Percentiles rank a stretch among this genome's conserved stretches.
Evolutionary conservation across 2,329 filamentous ascomycete species (phyloP).

Genomic region (Calonectria ilicicola): DNA sequence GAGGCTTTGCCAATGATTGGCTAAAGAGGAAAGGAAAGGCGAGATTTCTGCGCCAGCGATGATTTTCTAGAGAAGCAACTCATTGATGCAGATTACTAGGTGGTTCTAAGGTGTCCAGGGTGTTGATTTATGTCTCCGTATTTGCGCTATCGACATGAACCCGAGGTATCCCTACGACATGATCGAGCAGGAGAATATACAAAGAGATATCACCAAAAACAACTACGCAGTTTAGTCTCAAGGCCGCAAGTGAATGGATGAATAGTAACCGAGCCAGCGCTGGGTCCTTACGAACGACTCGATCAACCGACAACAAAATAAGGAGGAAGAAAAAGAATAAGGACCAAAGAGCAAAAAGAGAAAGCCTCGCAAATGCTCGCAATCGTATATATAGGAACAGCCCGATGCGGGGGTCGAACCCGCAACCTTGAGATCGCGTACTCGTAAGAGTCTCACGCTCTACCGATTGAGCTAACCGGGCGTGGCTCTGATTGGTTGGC

Average conservation of each 20-base stretch:
- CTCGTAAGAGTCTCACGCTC: conserved; percentile 75
- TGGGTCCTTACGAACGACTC: background rate
- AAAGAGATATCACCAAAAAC: background rate
- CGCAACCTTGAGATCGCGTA: conserved; percentile 64
- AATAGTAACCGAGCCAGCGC: background rate
- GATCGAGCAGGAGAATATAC: conserved; percentile 8
- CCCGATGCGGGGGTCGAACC: conserved; percentile 62
- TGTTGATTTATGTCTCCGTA: conserved; percentile 6
- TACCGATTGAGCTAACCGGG: conserved; percentile 55
- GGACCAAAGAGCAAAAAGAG: background rate
- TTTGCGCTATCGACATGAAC: conserved; percentile 3
- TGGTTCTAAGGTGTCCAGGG: conserved; percentile 13
- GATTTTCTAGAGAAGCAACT: conserved; percentile 26
- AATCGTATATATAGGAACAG: conserved; percentile 38
- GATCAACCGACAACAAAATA: background rate
- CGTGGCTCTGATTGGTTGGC: conserved; percentile 22
- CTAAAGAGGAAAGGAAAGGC: conserved; percentile 16
- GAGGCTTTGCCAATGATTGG: conserved; percentile 11
- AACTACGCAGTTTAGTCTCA: background rate
- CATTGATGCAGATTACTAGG: conserved; percentile 19
- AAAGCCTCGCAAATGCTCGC: conserved; percentile 24
- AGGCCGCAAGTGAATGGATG: background rate
- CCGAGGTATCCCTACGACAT: background rate
- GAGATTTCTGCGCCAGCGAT: conserved; percentile 22
- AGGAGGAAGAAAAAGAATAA: too few relatives aligned